phyloP scores from a whole-genome alignment of 2,329 filamentous ascomycete genomes.

The Epicoccum nigrum region DNA sequence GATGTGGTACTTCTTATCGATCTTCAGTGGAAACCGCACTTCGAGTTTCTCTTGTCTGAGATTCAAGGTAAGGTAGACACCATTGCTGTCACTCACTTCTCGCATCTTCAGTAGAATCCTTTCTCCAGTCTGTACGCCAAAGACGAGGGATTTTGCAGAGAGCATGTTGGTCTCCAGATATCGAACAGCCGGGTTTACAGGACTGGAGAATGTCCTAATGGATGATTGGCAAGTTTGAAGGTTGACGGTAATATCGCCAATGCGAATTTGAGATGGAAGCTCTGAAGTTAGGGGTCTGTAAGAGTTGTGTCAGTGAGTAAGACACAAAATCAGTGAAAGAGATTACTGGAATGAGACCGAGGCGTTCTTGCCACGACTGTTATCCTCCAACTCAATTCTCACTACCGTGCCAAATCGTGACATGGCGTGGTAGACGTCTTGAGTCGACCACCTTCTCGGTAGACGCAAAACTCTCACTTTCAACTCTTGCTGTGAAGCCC shows the following conservation, averaged over 20 bases:
- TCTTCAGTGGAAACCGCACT: slow-evolving; percentile 51
- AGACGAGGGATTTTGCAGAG: slow-evolving; percentile 58
- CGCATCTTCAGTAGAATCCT: slow-evolving; percentile 66
- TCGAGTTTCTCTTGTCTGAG: slow-evolving; percentile 53
- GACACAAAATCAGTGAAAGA: not conserved
- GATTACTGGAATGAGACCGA: slow-evolving; percentile 36
- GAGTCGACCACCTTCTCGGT: slow-evolving; percentile 24
- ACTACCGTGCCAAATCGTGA: slow-evolving; percentile 34
- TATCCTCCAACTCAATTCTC: slow-evolving; percentile 35
- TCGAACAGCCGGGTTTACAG: slow-evolving; percentile 24
- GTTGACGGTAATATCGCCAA: slow-evolving; percentile 12
- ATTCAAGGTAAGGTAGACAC: slow-evolving; percentile 50
- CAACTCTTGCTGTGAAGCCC: slow-evolving; percentile 28
- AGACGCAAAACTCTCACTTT: slow-evolving; percentile 30
- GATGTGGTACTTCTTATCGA: slow-evolving; percentile 22
- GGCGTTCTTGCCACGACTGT: slow-evolving; percentile 18
- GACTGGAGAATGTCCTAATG: slow-evolving; percentile 26
- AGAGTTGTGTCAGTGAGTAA: not conserved
- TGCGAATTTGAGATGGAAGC: slow-evolving; percentile 16
- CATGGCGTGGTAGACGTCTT: slow-evolving; percentile 31
- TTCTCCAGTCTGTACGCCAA: slow-evolving; percentile 65
- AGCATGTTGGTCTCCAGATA: slow-evolving; percentile 38
- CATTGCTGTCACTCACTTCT: slow-evolving; percentile 41
- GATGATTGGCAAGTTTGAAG: slow-evolving; percentile 11
- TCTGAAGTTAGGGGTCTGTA: slow-evolving; percentile 22